Evolutionary conservation across 306 rosid species (phyloP).

Genomic region (Pachyrhizus erosus): DNA sequence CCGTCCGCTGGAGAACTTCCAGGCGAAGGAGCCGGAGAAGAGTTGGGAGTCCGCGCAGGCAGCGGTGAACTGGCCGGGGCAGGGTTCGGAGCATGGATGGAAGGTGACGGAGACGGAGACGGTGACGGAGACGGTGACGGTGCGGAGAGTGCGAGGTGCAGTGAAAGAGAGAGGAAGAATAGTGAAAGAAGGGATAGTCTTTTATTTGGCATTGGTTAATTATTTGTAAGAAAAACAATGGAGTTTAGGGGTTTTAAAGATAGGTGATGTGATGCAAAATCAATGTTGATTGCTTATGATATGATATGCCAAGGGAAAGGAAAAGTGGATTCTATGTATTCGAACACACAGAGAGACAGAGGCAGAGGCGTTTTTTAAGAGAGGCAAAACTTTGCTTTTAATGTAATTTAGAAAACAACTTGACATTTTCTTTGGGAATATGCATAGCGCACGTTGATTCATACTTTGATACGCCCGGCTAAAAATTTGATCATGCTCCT

Average conservation of each 20-base stretch:
- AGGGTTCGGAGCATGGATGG: not conserved
- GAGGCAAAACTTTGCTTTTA: constrained; percentile 25
- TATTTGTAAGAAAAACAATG: not conserved
- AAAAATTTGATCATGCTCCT: not conserved
- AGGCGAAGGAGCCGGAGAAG: constrained; percentile 24
- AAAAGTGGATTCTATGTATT: not conserved
- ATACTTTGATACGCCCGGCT: not conserved
- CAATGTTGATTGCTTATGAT: not conserved
- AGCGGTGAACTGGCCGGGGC: constrained; percentile 39
- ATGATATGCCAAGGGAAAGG: no score
- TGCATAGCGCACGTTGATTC: not conserved
- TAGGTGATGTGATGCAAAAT: not conserved
- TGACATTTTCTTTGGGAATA: no score
- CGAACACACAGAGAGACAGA: not conserved
- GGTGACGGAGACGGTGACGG: constrained; percentile 42
- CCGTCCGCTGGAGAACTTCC: constrained; percentile 25
- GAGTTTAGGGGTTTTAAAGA: not conserved
- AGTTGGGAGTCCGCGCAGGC: no score
- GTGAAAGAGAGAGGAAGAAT: constrained; percentile 35
- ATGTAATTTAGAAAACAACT: not conserved
- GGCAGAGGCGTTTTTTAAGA: not conserved
- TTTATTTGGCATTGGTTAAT: constrained; percentile 54
- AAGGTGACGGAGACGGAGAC: constrained; percentile 35
- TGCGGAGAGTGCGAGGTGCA: constrained; percentile 40
- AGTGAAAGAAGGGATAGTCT: constrained; percentile 38